Evolutionary conservation across 768 basidiomycete species (phyloP), one percentile per base, ranked within the genome.

Genomic region (Mycena pura): DNA sequence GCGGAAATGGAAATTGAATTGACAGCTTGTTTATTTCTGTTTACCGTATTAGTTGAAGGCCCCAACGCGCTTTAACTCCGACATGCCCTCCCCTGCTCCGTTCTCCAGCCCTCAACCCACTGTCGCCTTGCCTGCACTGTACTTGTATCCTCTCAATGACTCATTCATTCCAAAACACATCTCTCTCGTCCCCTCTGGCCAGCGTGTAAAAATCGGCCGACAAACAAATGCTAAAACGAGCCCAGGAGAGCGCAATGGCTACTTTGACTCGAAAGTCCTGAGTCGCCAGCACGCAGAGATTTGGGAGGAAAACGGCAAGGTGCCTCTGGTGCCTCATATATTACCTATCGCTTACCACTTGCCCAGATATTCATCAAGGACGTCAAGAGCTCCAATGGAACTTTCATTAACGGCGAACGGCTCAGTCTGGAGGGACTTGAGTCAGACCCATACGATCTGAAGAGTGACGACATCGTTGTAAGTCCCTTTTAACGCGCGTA

Each of bases 381-480:
- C 75, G 95, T 98, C 72, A 96, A 96, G 80, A 94, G 92, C 65
- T 95, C 93, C 1, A 99, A 99, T 65, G 97, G 97, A 1, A 99
- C 97, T 6, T 99, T 99, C 73, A 95, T 99, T 73, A 98, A 99
- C 68, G 90, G 93, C 57, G 95, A 99, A 66, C 84, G 97, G 38
- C 87, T 99, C 46, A 93, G 91, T 64, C 83, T 84, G 4, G 96
- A 99, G 73, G 90, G 93, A 32, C 82, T 91, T 60, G 96, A 98
- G 77, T 93, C 91, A 0, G 92, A 96, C 21, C 93, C 95, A 0
- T 95, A 87, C 65, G 94, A 97, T 76, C 87, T 99, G 38, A 95
- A 98, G 78, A 90, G 87, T 46, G 96, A 96, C 71, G 96, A 99
- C 72, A 90, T 95, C 63, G 95, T 99, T 70, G 96, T 97, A 82